These are phyloP conservation scores for Wallacemonas sp. DNA, from an alignment of 208 protist genomes.

Conservation along the genomic window DNA sequence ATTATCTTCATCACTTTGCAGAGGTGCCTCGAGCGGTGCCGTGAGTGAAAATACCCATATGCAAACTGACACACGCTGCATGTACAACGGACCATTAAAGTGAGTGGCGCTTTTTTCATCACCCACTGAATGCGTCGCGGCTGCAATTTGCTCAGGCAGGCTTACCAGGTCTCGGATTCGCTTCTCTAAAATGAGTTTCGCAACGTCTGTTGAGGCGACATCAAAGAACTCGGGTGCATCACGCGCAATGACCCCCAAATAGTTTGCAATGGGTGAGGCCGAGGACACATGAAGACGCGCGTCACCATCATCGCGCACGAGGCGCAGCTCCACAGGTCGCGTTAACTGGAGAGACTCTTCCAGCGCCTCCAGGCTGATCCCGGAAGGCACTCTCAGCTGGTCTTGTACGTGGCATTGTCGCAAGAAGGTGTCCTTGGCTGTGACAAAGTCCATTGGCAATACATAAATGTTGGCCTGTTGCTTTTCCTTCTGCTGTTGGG, in stretches of 20 bases:
- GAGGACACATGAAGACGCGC: background rate
- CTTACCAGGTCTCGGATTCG: conserved; percentile 7
- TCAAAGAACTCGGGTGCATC: background rate
- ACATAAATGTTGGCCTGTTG: no score
- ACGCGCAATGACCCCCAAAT: conserved; percentile 1
- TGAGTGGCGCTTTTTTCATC: background rate
- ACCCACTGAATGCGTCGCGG: background rate
- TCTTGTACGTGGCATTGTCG: no score
- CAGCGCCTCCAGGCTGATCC: background rate
- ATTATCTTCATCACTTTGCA: background rate
- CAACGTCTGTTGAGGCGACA: background rate
- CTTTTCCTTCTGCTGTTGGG: background rate
- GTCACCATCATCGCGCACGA: background rate
- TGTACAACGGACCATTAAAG: background rate
- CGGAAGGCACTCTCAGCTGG: no score
- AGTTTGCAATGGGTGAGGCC: background rate
- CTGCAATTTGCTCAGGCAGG: background rate
- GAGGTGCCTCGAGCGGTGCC: background rate
- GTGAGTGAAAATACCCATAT: conserved; percentile 2
- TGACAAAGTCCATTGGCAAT: conserved; percentile 7
- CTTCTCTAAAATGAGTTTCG: background rate
- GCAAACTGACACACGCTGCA: background rate
- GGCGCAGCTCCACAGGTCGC: background rate
- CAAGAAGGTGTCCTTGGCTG: background rate
- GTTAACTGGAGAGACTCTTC: conserved; percentile 3